Conservation (phyloP, 805 yeast species). For the Saccharomyces jurei region DNA sequence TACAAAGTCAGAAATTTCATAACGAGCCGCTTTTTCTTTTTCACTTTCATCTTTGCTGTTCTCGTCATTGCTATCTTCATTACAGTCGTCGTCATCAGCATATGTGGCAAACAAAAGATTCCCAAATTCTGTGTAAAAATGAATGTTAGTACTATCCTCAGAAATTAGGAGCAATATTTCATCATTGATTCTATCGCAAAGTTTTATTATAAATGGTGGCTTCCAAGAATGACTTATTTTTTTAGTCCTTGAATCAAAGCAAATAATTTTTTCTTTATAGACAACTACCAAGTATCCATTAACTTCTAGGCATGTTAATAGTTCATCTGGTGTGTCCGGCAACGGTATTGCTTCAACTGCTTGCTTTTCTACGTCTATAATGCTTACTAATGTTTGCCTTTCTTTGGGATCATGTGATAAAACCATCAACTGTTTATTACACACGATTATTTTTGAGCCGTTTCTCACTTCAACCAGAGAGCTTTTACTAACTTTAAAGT, state of each 20-base stretch:
- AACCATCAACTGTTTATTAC: conserved; percentile 16
- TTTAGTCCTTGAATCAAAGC: conserved; percentile 14
- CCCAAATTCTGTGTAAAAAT: conserved; percentile 22
- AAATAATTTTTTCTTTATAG: conserved; percentile 10
- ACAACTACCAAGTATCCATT: conserved; percentile 13
- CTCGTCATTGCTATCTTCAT: conserved; percentile 8
- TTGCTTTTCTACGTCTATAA: conserved; percentile 13
- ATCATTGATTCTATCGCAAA: conserved; percentile 15
- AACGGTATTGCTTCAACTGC: conserved; percentile 7
- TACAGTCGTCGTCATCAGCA: conserved; percentile 8
- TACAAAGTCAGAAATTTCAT: conserved; percentile 10
- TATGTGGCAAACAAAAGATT: conserved; percentile 22
- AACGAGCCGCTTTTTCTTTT: neutral
- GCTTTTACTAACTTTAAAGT: conserved; percentile 22
- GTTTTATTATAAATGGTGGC: conserved; percentile 11
- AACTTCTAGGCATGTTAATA: conserved; percentile 9
- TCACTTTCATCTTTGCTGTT: neutral
- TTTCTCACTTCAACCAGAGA: conserved; percentile 16
- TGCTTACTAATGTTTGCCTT: conserved; percentile 4
- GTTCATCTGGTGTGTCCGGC: conserved; percentile 1
- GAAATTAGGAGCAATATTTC: conserved; percentile 18
- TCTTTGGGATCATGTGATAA: conserved; percentile 8
- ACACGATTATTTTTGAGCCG: conserved; percentile 15
- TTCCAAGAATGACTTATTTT: conserved; percentile 9
- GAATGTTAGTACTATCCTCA: conserved; percentile 12